Evolutionary conservation across 2,329 filamentous ascomycete genomes (phyloP), one percentile per base, ranked within the genome.

Genomic region (Hymenotorrendiella dingleyae): DNA sequence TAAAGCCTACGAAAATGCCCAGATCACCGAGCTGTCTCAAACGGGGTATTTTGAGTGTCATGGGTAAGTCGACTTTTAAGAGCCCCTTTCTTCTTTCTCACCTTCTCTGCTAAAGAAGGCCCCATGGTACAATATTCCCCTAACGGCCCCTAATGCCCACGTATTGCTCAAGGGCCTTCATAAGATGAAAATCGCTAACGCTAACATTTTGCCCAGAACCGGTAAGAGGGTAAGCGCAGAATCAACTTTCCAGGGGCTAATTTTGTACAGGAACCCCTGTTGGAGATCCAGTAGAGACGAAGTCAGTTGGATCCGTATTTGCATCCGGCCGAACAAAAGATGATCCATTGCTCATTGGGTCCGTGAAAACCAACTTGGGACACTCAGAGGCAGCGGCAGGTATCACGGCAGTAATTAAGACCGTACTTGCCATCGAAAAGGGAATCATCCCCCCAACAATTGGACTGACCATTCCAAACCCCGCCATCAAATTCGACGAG

Each of bases 371-470:
- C 9, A 53, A 53, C 39, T 42, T 58, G 5, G 54, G 56, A 8
- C 56, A 59, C 28, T 21, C 36, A 4, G 55, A 58, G 42, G 45
- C 61, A 11, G 39, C 39, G 9, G 36, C 45, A 4, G 55, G 48
- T 6, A 33, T 56, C 1, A 29, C 49, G 6, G 44, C 42, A 23
- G 16, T 58, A 12, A 53, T 58, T 16, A 57, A 54, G 30, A 40
- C 37, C 10, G 39, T 52, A 2, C 36, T 55, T 11, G 38, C 46
- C 4, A 14, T 56, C 5, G 49, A 56, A 28, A 33, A 24, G 22
- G 35, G 33, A 8, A 12, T 30, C 11, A 40, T 48, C 17, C 38
- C 46, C 11, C 28, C 46, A 5, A 38, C 26, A 2, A 11, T 28
- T 8, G 34, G 23, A 5, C 11, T 45, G 24, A 19, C 36, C 4